Evolutionary conservation across 108 stramenopile species (phyloP), one percentile per base, ranked within the genome.

Genomic region (Cyclotella baltica): DNA sequence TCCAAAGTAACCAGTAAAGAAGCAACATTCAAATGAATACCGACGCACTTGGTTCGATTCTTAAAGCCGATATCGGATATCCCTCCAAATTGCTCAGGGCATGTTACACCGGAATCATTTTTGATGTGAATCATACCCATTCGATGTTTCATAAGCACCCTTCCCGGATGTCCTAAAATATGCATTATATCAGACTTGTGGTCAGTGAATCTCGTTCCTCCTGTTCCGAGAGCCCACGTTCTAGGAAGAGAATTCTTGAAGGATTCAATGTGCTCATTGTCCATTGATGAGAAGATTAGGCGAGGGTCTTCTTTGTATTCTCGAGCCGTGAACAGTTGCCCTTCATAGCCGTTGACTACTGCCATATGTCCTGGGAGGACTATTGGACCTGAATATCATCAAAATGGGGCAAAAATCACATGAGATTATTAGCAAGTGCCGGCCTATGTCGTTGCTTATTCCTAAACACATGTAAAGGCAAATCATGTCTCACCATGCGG

Each of bases 81-180:
- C 22, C 30, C 29, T 15, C 46, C 57, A 34, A 56, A 29, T 0
- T 27, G 31, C 47, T 69, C 59, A 15, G 67, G 76, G 51, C 76
- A 77, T 0, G 53, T 25, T 2, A 50, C 67, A n/a, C 67, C 68
- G 23, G 19, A 43, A 4, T 53, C 38, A 69, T 77, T 77, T 36
- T 62, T 77, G 6, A 77, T 25, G 53, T 77, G 58, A 48, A 77
- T 53, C 52, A 68, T 38, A 19, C 76, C 76, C 76, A 77, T 77
- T 4, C 68, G 25, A 36, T 77, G 76, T 47, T 69, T 69, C 68
- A 77, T 77, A n/a, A 77, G 59, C 22, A 70, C 68, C 11, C 61
- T 58, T 4, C 76, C 76, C 0, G 68, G 61, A 62, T 25, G 38
- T 18, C 76, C 76, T 35, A 69, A 35, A 9, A 77, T 61, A 53